A percentile compares a stretch with the other conserved stretches of the same genome.
phyloP scores from a whole-genome alignment of 2,329 filamentous ascomycete species.

The Talaromyces islandicus region DNA sequence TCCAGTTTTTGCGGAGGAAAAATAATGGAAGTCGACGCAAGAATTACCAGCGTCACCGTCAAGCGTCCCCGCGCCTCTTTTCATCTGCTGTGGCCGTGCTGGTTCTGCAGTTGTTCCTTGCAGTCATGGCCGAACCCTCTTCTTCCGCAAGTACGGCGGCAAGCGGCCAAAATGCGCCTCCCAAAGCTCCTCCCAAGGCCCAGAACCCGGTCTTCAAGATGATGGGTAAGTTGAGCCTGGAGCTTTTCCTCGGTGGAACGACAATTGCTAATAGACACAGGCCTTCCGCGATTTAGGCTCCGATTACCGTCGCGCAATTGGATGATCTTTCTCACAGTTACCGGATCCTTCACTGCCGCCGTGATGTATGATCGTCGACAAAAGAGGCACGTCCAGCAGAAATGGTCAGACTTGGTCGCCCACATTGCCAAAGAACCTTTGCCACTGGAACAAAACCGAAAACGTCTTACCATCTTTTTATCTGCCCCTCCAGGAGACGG shows the following conservation, averaged over 20 bases:
- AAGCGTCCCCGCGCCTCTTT: not conserved
- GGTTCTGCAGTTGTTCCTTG: not conserved
- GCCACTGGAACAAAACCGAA: slow-evolving; percentile 65
- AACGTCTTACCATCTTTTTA: slow-evolving; percentile 80
- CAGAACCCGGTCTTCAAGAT: slow-evolving; percentile 18
- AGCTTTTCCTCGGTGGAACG: not conserved
- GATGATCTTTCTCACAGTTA: slow-evolving; percentile 86
- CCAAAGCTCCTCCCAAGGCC: slow-evolving; percentile 14
- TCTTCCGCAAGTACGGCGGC: slow-evolving; percentile 15
- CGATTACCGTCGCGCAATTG: slow-evolving; percentile 93
- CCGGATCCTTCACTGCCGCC: slow-evolving; percentile 69
- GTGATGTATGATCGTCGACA: slow-evolving; percentile 89
- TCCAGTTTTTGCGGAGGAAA: not conserved
- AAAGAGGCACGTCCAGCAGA: slow-evolving; percentile 75
- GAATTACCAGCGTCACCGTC: not conserved
- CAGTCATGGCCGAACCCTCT: slow-evolving; percentile 32
- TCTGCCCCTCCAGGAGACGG: slow-evolving; percentile 82
- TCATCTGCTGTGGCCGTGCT: not conserved
- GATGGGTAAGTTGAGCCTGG: slow-evolving; percentile 14
- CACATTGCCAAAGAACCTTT: slow-evolving; percentile 75
- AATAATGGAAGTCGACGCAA: not conserved
- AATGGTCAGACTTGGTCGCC: slow-evolving; percentile 80
- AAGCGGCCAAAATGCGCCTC: slow-evolving; percentile 23
- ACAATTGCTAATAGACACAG: slow-evolving; percentile 37
- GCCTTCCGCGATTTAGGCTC: slow-evolving; percentile 74